phyloP scores from a whole-genome alignment of 2,329 filamentous ascomycete genomes.

The Clathrospora elynae region DNA sequence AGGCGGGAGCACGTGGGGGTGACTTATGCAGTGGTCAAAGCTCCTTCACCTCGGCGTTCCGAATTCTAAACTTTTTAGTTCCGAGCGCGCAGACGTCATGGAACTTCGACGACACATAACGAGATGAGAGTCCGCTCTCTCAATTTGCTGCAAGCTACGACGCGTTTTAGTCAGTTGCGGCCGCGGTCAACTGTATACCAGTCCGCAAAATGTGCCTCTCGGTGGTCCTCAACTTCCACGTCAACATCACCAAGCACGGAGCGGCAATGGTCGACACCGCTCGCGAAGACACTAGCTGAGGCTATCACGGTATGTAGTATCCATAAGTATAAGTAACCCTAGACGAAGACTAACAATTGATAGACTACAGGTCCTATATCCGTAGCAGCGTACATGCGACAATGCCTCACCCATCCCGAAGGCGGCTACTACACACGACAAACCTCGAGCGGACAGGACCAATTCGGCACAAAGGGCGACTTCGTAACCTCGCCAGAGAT shows the following conservation, averaged over 20 bases:
- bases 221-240: constrained; percentile 44
- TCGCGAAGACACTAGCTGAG: constrained; percentile 84
- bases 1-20: constrained; percentile 4
- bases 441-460: constrained; percentile 70
- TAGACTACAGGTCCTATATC: constrained; percentile 90
- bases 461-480: constrained; percentile 91
- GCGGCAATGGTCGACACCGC: constrained; percentile 84
- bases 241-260: constrained; percentile 23
- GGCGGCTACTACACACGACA: constrained; percentile 92
- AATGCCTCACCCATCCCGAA: constrained; percentile 89
- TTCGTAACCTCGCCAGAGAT: constrained; percentile 98
- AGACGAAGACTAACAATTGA: constrained; percentile 3
- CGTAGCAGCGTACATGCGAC: constrained; percentile 95
- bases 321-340: neutral
- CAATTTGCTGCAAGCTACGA: constrained; percentile 30
- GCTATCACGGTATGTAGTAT: constrained; percentile 74
- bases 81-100: constrained; percentile 40
- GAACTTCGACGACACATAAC: constrained; percentile 30
- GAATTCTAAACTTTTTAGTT: constrained; percentile 34
- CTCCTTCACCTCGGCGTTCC: constrained; percentile 38
- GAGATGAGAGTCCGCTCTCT: constrained; percentile 42
- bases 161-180: constrained; percentile 22
- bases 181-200: constrained; percentile 10
- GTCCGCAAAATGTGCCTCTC: constrained; percentile 29
- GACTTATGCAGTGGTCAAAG: constrained; percentile 37